phyloP scores from a whole-genome alignment of 2,329 filamentous ascomycete species.

The Monosporascus ibericus region DNA sequence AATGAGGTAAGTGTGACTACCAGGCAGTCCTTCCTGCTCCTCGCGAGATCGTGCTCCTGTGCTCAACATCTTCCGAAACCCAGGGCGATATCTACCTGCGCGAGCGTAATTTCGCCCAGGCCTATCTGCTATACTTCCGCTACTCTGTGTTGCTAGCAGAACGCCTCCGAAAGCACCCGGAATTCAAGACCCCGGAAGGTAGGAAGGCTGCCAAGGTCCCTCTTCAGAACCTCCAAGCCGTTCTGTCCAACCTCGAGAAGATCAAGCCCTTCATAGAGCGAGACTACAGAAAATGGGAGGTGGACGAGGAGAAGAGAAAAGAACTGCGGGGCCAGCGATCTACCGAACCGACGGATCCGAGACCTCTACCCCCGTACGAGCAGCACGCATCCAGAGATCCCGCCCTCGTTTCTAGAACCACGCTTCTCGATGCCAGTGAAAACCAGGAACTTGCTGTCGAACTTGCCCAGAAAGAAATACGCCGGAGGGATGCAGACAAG shows the following conservation, averaged over 20 bases:
- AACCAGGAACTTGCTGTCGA: slow-evolving; percentile 72
- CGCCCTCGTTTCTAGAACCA: slow-evolving; percentile 45
- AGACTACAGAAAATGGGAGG: slow-evolving; percentile 62
- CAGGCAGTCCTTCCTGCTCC: background rate
- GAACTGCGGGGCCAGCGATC: slow-evolving; percentile 13
- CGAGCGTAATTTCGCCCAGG: slow-evolving; percentile 80
- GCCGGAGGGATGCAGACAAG: slow-evolving; percentile 57
- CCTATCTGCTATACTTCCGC: slow-evolving; percentile 86
- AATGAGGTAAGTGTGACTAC: slow-evolving; percentile 59
- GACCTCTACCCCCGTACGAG: slow-evolving; percentile 31
- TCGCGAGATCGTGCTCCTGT: background rate
- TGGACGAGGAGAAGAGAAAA: slow-evolving; percentile 40
- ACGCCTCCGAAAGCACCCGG: slow-evolving; percentile 68
- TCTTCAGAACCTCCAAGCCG: slow-evolving; percentile 44
- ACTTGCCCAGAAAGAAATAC: slow-evolving; percentile 67
- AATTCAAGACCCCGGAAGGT: slow-evolving; percentile 61
- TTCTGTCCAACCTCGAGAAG: slow-evolving; percentile 66
- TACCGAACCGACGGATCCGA: slow-evolving; percentile 5
- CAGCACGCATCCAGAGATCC: slow-evolving; percentile 53
- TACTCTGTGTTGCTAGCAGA: slow-evolving; percentile 81
- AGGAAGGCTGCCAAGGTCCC: slow-evolving; percentile 54
- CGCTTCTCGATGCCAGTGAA: slow-evolving; percentile 62
- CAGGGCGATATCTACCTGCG: slow-evolving; percentile 79
- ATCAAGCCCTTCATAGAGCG: slow-evolving; percentile 74
- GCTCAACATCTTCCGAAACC: slow-evolving; percentile 8